Conservation (phyloP, 1,284 basidiomycete species). For the Cryptococcus sp. region DNA sequence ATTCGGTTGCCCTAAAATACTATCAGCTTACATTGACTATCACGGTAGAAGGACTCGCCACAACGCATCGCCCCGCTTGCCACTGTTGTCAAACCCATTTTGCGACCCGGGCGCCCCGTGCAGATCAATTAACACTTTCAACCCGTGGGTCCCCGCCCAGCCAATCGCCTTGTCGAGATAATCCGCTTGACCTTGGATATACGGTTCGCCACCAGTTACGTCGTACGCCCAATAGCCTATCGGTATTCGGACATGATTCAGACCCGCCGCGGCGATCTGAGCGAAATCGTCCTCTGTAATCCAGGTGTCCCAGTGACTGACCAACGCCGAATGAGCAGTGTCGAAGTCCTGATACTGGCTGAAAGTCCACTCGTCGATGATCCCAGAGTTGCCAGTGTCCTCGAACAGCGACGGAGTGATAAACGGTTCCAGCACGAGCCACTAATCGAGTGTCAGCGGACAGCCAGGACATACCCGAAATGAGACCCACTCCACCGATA, state of each 20-base stretch:
- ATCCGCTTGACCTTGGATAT: constrained; percentile 69
- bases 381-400: constrained; percentile 66
- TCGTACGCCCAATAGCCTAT: constrained; percentile 84
- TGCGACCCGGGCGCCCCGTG: constrained; percentile 83
- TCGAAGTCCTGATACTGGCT: constrained; percentile 48
- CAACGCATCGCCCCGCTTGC: constrained; percentile 64
- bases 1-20: constrained; percentile 23
- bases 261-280: constrained; percentile 72
- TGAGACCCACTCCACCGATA: constrained; percentile 48
- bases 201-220: constrained; percentile 75
- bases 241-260: constrained; percentile 80
- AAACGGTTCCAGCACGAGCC: constrained; percentile 50
- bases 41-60: constrained; percentile 62
- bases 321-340: constrained; percentile 34
- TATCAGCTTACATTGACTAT: neutral
- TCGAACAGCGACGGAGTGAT: constrained; percentile 78
- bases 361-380: constrained; percentile 82
- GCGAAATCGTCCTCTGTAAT: constrained; percentile 85
- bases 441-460: constrained; percentile 20
- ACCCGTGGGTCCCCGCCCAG: constrained; percentile 73
- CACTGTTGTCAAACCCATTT: constrained; percentile 79
- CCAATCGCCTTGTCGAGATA: constrained; percentile 63
- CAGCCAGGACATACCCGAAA: neutral
- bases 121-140: constrained; percentile 69
- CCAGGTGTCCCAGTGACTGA: constrained; percentile 50